Percentiles rank a stretch among this genome's conserved stretches.
Conservation (phyloP, 176 grass and related monocot species). For the Dendrocalamus sinicus region DNA sequence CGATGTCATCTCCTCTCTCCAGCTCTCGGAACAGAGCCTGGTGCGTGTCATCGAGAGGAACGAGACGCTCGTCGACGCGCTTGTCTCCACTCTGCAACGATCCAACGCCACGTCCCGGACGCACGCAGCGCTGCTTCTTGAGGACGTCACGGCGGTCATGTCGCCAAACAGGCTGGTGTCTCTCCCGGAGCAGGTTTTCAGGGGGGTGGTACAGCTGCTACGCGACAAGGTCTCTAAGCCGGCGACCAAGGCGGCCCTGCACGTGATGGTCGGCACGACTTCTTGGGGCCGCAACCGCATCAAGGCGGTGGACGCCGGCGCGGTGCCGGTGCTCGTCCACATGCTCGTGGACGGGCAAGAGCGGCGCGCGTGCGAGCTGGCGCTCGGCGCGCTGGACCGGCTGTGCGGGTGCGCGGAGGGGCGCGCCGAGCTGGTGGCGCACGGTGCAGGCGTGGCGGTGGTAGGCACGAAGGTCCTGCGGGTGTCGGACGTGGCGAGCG, state of each 20-base stretch:
- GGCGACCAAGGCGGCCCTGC: slow-evolving; percentile 59
- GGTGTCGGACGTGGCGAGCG: slow-evolving; percentile 52
- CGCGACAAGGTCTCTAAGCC: slow-evolving; percentile 27
- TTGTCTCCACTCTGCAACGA: slow-evolving; percentile 49
- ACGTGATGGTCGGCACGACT: slow-evolving; percentile 37
- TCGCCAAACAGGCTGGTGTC: slow-evolving; percentile 24
- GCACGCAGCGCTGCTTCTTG: slow-evolving; percentile 50
- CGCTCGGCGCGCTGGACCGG: slow-evolving; percentile 62
- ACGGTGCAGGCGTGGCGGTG: slow-evolving; percentile 58
- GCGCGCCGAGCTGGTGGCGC: slow-evolving; percentile 60
- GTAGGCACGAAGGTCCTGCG: slow-evolving; percentile 49
- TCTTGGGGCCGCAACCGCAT: slow-evolving; percentile 62
- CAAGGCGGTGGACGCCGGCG: slow-evolving; percentile 66
- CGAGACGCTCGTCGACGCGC: slow-evolving; percentile 35
- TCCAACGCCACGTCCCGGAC: slow-evolving; percentile 45
- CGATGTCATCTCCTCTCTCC: slow-evolving; percentile 49
- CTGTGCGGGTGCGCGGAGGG: slow-evolving; percentile 81
- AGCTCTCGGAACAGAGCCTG: slow-evolving; percentile 45
- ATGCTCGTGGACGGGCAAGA: slow-evolving; percentile 35
- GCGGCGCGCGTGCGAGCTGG: slow-evolving; percentile 59
- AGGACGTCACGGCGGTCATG: slow-evolving; percentile 43
- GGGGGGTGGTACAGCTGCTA: slow-evolving; percentile 50
- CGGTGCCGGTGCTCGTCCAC: slow-evolving; percentile 53
- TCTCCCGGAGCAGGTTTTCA: slow-evolving; percentile 46
- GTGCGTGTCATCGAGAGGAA: slow-evolving; percentile 32